Evolutionary conservation across 768 basidiomycete species (phyloP).

Genomic region (Suillus americanus): DNA sequence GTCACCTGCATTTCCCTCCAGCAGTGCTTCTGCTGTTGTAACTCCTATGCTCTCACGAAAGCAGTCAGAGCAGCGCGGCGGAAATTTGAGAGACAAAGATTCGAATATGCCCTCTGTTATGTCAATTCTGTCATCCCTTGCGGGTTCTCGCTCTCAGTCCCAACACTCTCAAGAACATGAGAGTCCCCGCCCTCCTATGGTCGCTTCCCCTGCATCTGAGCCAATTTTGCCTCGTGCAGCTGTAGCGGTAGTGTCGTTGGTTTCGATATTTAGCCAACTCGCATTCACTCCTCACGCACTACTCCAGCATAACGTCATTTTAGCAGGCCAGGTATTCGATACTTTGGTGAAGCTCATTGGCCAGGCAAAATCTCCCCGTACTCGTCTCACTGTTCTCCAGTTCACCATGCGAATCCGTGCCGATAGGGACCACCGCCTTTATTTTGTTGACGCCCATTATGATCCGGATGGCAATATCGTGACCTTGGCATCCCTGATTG

Average conservation of each 20-base stretch:
- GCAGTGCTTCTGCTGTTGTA: constrained; percentile 31
- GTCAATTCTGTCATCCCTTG: constrained; percentile 64
- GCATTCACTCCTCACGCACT: constrained; percentile 66
- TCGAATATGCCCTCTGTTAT: constrained; percentile 57
- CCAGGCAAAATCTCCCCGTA: constrained; percentile 50
- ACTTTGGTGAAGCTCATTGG: constrained; percentile 49
- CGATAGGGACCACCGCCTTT: constrained; percentile 86
- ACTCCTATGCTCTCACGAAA: constrained; percentile 59
- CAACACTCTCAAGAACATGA: constrained; percentile 41
- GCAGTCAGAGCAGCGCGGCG: constrained; percentile 52
- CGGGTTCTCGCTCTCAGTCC: constrained; percentile 61
- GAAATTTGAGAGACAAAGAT: constrained; percentile 48
- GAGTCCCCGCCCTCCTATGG: constrained; percentile 29
- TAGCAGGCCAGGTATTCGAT: constrained; percentile 56
- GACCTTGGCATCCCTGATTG: constrained; percentile 64
- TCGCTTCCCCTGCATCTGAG: constrained; percentile 26
- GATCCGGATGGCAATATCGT: constrained; percentile 59
- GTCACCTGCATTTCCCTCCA: constrained; percentile 32
- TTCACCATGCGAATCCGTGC: constrained; percentile 88
- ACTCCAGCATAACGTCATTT: constrained; percentile 41
- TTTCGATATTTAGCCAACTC: constrained; percentile 68
- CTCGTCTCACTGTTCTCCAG: constrained; percentile 73
- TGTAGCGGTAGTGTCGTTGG: constrained; percentile 60
- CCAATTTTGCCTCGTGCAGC: constrained; percentile 46
- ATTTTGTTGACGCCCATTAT: constrained; percentile 53